phyloP scores from a whole-genome alignment of 2,329 filamentous ascomycete genomes.

The Botrytis porri region DNA sequence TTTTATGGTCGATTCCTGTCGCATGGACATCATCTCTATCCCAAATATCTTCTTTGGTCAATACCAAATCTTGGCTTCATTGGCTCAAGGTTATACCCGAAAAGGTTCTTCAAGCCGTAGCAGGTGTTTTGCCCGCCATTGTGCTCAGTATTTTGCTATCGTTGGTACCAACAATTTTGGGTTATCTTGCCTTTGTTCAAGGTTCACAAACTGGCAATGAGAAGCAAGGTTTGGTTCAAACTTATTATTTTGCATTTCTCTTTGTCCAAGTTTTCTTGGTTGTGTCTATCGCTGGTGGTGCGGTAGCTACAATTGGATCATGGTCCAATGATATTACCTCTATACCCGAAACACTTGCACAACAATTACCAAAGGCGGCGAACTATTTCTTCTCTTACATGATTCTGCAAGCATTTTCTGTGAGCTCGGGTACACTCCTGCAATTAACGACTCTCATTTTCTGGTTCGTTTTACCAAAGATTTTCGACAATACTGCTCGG shows the following conservation, averaged over 20 bases:
- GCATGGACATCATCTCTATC: conserved; percentile 81
- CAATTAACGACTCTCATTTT: conserved; percentile 76
- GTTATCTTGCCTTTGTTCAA: conserved; percentile 67
- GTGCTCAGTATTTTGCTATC: conserved; percentile 74
- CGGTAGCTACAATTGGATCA: conserved; percentile 59
- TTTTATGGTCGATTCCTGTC: conserved; percentile 89
- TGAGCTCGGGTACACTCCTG: conserved; percentile 82
- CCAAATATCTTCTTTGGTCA: conserved; percentile 69
- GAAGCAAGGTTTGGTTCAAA: conserved; percentile 78
- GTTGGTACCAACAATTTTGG: conserved; percentile 77
- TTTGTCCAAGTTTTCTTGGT: conserved; percentile 95
- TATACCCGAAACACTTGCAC: conserved; percentile 69
- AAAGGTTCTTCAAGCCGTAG: conserved; percentile 61
- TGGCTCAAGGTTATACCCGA: conserved; percentile 67
- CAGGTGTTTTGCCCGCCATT: conserved; percentile 81
- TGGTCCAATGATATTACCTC: conserved; percentile 51
- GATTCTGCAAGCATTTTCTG: conserved; percentile 88
- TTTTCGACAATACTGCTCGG: conserved; percentile 76
- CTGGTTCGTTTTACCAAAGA: conserved; percentile 77
- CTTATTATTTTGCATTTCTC: conserved; percentile 89
- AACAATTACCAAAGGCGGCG: conserved; percentile 77
- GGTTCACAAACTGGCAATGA: conserved; percentile 81
- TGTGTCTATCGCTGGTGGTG: conserved; percentile 78
- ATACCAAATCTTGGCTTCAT: conserved; percentile 62
- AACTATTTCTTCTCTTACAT: conserved; percentile 99